Evolutionary conservation across 257 asterid genomes (phyloP).

Genomic region (Ehretia macrophylla): DNA sequence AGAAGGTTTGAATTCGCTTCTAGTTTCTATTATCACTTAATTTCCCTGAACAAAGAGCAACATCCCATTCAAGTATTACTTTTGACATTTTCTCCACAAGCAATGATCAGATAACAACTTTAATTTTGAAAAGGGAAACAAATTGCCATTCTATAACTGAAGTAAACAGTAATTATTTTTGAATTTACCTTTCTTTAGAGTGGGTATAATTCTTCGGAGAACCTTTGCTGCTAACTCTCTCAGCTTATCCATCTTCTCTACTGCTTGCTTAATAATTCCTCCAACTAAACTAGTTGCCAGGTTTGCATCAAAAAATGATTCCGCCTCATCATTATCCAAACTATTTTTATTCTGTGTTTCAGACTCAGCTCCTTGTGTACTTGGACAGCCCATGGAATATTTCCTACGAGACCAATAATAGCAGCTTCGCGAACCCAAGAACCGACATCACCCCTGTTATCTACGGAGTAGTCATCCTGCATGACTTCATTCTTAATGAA

Average conservation of each 20-base stretch:
- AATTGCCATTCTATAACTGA: neutral
- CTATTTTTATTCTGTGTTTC: conserved; percentile 28
- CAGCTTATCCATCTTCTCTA: conserved; percentile 92
- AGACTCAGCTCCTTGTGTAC: conserved; percentile 25
- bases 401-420: conserved; percentile 77
- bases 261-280: conserved; percentile 78
- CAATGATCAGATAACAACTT: no score
- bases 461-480: conserved; percentile 89
- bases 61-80: no score
- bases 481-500: conserved; percentile 71
- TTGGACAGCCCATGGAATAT: conserved; percentile 28
- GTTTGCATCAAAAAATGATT: conserved; percentile 45
- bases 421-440: conserved; percentile 99
- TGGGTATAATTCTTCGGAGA: conserved; percentile 69
- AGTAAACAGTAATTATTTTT: neutral
- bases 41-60: no score
- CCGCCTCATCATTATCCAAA: conserved; percentile 18
- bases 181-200: conserved; percentile 80
- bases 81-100: no score
- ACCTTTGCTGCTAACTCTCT: conserved; percentile 81
- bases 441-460: conserved; percentile 96
- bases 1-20: no score
- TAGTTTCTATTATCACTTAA: no score
- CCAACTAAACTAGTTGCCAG: conserved; percentile 67
- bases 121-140: neutral